Evolutionary conservation across 148 eudicot species (phyloP).

Genomic region (Cornus florida): DNA sequence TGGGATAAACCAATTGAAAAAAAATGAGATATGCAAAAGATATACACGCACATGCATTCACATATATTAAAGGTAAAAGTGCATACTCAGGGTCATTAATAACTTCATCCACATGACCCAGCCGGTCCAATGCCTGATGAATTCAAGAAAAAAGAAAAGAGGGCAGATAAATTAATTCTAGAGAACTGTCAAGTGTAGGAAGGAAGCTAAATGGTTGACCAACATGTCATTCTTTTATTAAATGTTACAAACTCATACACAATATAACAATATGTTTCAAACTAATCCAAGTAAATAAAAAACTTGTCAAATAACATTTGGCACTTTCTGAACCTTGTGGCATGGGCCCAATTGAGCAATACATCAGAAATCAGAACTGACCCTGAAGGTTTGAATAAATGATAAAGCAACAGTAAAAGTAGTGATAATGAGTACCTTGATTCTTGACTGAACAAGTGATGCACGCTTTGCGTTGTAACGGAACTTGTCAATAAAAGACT

Average conservation of each 20-base stretch:
- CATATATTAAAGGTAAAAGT: slow-evolving; percentile 15
- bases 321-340: background rate
- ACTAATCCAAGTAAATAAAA: background rate
- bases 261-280: background rate
- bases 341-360: background rate
- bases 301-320: background rate
- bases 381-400: too few relatives aligned
- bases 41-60: background rate
- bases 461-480: slow-evolving; percentile 99
- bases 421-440: slow-evolving; percentile 59
- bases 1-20: slow-evolving; percentile 1
- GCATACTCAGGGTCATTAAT: slow-evolving; percentile 97
- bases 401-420: background rate
- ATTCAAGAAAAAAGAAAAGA: slow-evolving; percentile 12
- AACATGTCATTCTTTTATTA: background rate
- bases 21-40: background rate
- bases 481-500: slow-evolving; percentile 92
- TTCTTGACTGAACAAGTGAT: slow-evolving; percentile 98
- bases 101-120: slow-evolving; percentile 82
- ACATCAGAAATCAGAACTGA: background rate
- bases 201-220: background rate
- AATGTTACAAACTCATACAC: slow-evolving; percentile 1
- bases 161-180: background rate
- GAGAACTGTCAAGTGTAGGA: background rate
- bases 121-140: slow-evolving; percentile 85